Percentiles rank a stretch among this genome's conserved stretches.
phyloP scores from a whole-genome alignment of 768 basidiomycete species.

The Tubosaeta sp. region DNA sequence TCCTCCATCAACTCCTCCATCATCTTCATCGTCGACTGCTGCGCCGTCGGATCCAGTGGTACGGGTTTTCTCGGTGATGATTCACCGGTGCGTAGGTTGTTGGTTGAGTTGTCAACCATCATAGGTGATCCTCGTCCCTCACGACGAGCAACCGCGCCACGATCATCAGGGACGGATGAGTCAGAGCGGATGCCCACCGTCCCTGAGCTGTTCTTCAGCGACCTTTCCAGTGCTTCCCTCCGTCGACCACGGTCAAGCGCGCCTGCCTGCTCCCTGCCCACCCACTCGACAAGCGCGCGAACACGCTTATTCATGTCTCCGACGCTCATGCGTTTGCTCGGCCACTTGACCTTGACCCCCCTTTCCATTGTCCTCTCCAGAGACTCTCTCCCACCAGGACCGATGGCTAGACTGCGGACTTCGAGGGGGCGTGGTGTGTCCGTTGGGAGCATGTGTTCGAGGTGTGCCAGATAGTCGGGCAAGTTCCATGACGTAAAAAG shows the following conservation, averaged over 20 bases:
- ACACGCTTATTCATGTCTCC: constrained; percentile 97
- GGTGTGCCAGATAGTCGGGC: constrained; percentile 89
- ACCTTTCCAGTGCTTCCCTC: constrained; percentile 60
- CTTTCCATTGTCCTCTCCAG: constrained; percentile 64
- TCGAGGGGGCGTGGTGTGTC: constrained; percentile 70
- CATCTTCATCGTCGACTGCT: constrained; percentile 60
- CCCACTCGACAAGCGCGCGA: constrained; percentile 86
- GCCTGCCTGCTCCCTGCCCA: constrained; percentile 81
- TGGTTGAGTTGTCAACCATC: constrained; percentile 27
- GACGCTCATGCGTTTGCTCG: constrained; percentile 91
- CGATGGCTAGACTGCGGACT: constrained; percentile 50
- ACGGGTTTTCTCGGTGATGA: constrained; percentile 4
- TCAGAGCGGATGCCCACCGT: constrained; percentile 5
- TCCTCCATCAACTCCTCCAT: constrained; percentile 94
- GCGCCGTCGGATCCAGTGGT: constrained; percentile 12
- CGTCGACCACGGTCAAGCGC: constrained; percentile 68
- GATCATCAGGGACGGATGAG: constrained; percentile 11
- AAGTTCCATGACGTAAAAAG: constrained; percentile 84
- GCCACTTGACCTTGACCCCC: constrained; percentile 89
- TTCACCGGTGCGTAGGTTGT: constrained; percentile 16
- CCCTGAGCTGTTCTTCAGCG: constrained; percentile 31
- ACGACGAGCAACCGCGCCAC: constrained; percentile 8
- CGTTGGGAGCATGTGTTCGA: constrained; percentile 78
- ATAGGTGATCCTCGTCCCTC: constrained; percentile 28
- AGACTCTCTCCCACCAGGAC: constrained; percentile 45